phyloP scores from a whole-genome alignment of 2,329 filamentous ascomycete species.

The Fusarium nygamai region DNA sequence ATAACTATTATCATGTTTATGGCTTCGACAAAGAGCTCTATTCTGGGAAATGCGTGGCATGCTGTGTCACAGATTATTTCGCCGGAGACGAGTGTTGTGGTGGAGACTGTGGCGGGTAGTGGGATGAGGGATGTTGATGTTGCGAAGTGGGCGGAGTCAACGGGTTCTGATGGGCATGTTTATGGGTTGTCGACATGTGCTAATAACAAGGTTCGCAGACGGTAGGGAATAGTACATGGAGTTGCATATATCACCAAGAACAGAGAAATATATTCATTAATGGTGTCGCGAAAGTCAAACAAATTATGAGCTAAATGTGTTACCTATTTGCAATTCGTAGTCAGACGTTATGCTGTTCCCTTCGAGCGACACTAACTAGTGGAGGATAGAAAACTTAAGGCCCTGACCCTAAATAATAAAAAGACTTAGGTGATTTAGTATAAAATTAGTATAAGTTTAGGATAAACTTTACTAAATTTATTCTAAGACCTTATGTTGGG shows the following conservation, averaged over 20 bases:
- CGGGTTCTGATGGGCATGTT: not conserved
- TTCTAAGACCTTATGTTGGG: rapidly evolving
- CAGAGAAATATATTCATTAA: rapidly evolving
- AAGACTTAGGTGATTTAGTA: not conserved
- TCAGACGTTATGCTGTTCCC: rapidly evolving
- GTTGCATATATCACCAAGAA: rapidly evolving
- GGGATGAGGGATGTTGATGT: conserved; percentile 9
- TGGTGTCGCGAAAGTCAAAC: rapidly evolving
- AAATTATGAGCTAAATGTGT: rapidly evolving
- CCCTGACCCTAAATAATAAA: rapidly evolving
- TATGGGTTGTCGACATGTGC: not conserved
- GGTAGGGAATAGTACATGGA: rapidly evolving
- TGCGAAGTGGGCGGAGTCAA: not conserved
- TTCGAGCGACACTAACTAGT: not conserved
- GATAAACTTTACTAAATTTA: not conserved
- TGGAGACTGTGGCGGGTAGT: not conserved
- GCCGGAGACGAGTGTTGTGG: not conserved
- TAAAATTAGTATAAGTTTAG: not conserved
- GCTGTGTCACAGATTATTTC: conserved; percentile 17
- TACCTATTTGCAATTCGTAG: rapidly evolving
- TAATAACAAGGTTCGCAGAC: not conserved
- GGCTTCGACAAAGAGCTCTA: not conserved
- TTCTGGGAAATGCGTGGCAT: conserved; percentile 12
- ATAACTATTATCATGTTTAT: not conserved
- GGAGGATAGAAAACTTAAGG: rapidly evolving